These are phyloP conservation scores for Taiwanofungus camphoratus DNA, from an alignment of 1,284 basidiomycete species.

Conservation along the genomic window DNA sequence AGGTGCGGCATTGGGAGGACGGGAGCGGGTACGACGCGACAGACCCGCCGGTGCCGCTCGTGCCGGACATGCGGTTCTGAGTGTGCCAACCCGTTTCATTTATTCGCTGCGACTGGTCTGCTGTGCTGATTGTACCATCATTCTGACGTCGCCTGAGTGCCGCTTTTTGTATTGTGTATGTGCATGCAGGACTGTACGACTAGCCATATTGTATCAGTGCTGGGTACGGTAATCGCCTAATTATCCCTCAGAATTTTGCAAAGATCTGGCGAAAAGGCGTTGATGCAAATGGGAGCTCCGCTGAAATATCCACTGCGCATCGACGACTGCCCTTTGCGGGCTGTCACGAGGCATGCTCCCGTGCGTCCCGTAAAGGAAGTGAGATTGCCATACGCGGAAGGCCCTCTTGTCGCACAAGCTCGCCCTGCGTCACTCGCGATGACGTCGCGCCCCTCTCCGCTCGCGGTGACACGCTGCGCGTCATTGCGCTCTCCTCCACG, in stretches of 20 bases:
- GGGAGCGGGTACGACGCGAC: slow-evolving; percentile 24
- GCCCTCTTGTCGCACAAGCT: background rate
- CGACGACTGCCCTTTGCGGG: too few species aligned
- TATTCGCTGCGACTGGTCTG: background rate
- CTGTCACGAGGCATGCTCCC: too few species aligned
- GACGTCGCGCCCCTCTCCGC: background rate
- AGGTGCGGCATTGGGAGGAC: slow-evolving; percentile 19
- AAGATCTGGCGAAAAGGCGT: too few species aligned
- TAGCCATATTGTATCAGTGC: too few species aligned
- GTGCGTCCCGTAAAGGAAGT: too few species aligned
- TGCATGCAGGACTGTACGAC: too few species aligned
- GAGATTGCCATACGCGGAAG: background rate
- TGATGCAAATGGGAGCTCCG: too few species aligned
- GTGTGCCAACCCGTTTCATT: background rate
- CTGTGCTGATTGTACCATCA: background rate
- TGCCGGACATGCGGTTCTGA: slow-evolving; percentile 14
- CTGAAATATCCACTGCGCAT: too few species aligned
- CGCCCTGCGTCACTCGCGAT: background rate
- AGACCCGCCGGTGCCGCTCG: slow-evolving; percentile 24
- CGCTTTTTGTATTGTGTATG: too few species aligned
- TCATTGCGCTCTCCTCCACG: too few species aligned
- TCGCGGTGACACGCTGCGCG: slow-evolving; percentile 2
- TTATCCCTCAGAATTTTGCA: too few species aligned
- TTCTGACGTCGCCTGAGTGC: background rate
- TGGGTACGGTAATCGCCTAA: too few species aligned